phyloP scores from a whole-genome alignment of 345 rosid genomes.

The Salix exigua region DNA sequence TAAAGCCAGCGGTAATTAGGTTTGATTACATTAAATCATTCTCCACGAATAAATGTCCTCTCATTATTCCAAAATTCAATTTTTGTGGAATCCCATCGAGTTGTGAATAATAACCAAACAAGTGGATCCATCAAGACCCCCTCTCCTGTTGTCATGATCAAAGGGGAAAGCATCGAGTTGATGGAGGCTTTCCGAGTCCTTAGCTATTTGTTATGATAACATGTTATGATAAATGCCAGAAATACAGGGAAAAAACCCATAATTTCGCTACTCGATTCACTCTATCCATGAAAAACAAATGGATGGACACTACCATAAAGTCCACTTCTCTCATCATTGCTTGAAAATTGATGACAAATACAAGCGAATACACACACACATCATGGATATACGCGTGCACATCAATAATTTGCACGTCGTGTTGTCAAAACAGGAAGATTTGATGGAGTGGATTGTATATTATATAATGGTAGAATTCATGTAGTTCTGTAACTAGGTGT shows the following conservation, averaged over 20 bases:
- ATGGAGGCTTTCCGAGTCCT: conserved; percentile 3
- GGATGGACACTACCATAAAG: background rate
- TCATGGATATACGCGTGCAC: background rate
- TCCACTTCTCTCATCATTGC: conserved; percentile 1
- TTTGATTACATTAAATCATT: background rate
- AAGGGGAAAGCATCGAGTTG: background rate
- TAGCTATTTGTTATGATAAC: background rate
- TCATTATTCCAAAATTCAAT: conserved; percentile 4
- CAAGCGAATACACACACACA: background rate
- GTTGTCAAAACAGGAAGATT: background rate
- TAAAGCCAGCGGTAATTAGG: too few species aligned
- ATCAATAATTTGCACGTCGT: background rate
- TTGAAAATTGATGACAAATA: background rate
- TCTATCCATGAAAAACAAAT: background rate
- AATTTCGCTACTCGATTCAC: background rate
- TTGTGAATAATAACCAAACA: conserved; percentile 5
- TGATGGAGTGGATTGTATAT: background rate
- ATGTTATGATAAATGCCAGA: background rate
- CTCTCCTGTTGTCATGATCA: background rate
- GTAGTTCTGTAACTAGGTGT: background rate
- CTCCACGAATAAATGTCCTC: conserved; percentile 7
- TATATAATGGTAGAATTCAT: background rate
- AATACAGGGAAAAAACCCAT: conserved; percentile 4
- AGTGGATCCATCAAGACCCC: conserved; percentile 3
- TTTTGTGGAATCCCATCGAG: conserved; percentile 22